Percentiles rank a stretch among this genome's conserved stretches.
phyloP scores from a whole-genome alignment of 2,329 filamentous ascomycete genomes.

The Didymella lethalis region DNA sequence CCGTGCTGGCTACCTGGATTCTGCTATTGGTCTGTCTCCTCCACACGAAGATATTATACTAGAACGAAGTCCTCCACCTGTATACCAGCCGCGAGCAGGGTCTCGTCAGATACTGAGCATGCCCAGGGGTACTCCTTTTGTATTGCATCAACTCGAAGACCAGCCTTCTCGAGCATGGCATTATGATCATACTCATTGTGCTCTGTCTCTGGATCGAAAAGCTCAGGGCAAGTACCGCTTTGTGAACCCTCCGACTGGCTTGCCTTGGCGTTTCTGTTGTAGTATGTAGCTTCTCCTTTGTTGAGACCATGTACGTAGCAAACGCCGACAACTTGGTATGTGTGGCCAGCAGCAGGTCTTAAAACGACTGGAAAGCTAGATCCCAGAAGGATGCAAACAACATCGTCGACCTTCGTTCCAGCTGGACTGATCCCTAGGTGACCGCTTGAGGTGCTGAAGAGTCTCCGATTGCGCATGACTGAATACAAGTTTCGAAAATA shows the following conservation, averaged over 20 bases:
- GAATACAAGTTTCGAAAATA: not conserved
- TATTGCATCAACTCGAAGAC: not conserved
- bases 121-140: not conserved
- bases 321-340: not conserved
- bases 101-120: not conserved
- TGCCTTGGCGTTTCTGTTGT: not conserved
- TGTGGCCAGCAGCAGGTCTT: not conserved
- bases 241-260: too few species aligned
- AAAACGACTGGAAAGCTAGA: not conserved
- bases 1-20: too few species aligned
- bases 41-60: too few species aligned
- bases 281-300: not conserved
- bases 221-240: not conserved
- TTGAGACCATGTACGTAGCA: constrained; percentile 2
- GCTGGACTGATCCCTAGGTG: not conserved
- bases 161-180: not conserved
- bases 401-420: not conserved
- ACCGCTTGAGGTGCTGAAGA: not conserved
- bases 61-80: not conserved
- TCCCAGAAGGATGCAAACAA: not conserved
- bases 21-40: too few species aligned
- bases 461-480: not conserved
- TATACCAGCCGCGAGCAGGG: not conserved
- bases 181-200: not conserved
- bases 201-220: not conserved